Conservation (phyloP, 768 basidiomycete genomes). For the Podaxis sp. region DNA sequence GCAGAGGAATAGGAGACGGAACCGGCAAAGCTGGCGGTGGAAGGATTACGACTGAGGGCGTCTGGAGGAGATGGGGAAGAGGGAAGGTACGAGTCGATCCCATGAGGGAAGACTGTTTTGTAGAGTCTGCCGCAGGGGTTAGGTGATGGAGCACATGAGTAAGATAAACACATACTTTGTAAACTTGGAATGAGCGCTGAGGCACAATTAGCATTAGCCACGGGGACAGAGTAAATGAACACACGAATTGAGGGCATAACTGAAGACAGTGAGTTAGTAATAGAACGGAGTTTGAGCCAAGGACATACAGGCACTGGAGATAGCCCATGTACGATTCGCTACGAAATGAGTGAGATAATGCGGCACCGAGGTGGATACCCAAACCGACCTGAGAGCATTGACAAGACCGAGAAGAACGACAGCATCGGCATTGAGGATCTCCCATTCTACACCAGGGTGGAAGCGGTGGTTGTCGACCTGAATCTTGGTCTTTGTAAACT, state of each 20-base stretch:
- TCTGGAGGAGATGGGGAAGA: slow-evolving; percentile 28
- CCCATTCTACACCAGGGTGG: slow-evolving; percentile 69
- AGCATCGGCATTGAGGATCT: slow-evolving; percentile 72
- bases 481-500: slow-evolving; percentile 35
- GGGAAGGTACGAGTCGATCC: slow-evolving; percentile 44
- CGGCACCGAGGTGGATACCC: neutral
- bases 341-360: slow-evolving; percentile 8
- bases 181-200: slow-evolving; percentile 71
- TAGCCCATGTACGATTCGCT: slow-evolving; percentile 82
- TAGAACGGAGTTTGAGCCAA: neutral
- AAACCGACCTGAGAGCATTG: slow-evolving; percentile 61
- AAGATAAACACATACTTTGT: slow-evolving; percentile 46
- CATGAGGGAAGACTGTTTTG: slow-evolving; percentile 64
- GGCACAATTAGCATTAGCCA: neutral
- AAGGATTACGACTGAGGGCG: slow-evolving; percentile 16
- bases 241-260: slow-evolving; percentile 53
- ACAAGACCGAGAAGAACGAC: slow-evolving; percentile 70
- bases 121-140: slow-evolving; percentile 45
- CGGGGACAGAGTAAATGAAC: slow-evolving; percentile 11
- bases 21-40: slow-evolving; percentile 15
- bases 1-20: slow-evolving; percentile 24
- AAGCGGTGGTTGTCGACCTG: slow-evolving; percentile 39
- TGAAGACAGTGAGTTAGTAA: slow-evolving; percentile 16
- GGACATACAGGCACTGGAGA: slow-evolving; percentile 67
- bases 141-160: neutral